phyloP scores from a whole-genome alignment of 441 rosid genomes.

The Geranium incanum region DNA sequence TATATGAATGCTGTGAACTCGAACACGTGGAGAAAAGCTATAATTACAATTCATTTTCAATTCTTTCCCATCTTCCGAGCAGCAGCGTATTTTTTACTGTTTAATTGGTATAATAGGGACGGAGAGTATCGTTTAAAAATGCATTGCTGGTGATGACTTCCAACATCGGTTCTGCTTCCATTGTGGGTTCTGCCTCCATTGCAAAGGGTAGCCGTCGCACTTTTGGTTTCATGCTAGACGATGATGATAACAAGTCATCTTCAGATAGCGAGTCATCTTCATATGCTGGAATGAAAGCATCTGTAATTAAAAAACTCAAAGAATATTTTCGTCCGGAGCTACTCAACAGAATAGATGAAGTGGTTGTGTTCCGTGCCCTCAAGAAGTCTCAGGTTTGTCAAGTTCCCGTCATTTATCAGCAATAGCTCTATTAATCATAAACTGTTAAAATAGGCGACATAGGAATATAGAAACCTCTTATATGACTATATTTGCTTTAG shows the following conservation, averaged over 20 bases:
- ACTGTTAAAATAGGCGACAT: neutral
- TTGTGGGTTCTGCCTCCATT: constrained; percentile 45
- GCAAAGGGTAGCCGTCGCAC: constrained; percentile 53
- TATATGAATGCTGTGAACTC: neutral
- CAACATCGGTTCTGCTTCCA: constrained; percentile 54
- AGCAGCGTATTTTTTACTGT: neutral
- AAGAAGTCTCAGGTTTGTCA: constrained; percentile 76
- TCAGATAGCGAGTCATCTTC: constrained; percentile 39
- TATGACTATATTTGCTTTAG: neutral
- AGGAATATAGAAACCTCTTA: neutral
- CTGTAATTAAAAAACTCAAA: constrained; percentile 60
- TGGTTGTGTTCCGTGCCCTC: constrained; percentile 57
- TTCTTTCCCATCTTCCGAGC: no score
- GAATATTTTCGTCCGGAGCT: constrained; percentile 67
- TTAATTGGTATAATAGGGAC: constrained; percentile 41
- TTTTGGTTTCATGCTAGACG: constrained; percentile 53
- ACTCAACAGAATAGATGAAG: constrained; percentile 67
- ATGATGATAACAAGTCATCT: constrained; percentile 34
- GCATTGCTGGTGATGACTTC: constrained; percentile 72
- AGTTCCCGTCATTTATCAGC: neutral
- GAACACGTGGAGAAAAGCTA: neutral
- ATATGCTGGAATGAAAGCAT: constrained; percentile 53
- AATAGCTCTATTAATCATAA: neutral
- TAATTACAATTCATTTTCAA: neutral
- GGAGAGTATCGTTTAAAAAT: constrained; percentile 68